Conservation (phyloP, 345 rosid genomes). For the Dipteronia sinensis region DNA sequence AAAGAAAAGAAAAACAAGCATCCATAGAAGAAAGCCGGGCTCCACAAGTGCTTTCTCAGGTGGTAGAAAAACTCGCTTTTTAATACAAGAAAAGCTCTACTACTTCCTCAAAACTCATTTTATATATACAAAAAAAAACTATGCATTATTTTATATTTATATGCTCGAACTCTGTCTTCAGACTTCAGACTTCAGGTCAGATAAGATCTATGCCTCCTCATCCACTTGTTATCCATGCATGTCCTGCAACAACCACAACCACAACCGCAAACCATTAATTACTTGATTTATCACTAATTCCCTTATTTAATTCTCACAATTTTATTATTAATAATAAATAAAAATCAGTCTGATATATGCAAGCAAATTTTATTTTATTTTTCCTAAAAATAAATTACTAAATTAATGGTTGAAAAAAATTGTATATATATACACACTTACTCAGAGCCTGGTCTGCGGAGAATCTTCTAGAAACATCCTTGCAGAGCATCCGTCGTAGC, state of each 20-base stretch:
- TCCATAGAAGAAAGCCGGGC: neutral
- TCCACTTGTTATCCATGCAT: conserved; percentile 39
- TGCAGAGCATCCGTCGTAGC: conserved; percentile 55
- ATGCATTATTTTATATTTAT: no score
- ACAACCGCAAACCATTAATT: neutral
- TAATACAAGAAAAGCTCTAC: neutral
- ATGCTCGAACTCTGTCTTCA: no score
- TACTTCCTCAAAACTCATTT: neutral
- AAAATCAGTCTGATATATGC: neutral
- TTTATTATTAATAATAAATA: neutral
- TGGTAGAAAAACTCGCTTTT: neutral
- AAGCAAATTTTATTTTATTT: no score
- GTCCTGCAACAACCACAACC: conserved; percentile 28
- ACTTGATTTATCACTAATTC: no score
- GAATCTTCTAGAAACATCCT: conserved; percentile 56
- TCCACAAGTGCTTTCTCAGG: neutral
- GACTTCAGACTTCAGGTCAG: no score
- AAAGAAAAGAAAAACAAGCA: neutral
- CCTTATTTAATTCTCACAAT: no score
- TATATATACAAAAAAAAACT: no score
- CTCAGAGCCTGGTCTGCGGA: conserved; percentile 63
- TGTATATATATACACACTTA: conserved; percentile 25
- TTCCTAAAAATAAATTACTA: no score
- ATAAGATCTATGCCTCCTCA: neutral
- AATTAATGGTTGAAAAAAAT: neutral